These are phyloP conservation scores for Plasmodiophora brassicae DNA, from an alignment of 208 protist species.

Conservation along the genomic window DNA sequence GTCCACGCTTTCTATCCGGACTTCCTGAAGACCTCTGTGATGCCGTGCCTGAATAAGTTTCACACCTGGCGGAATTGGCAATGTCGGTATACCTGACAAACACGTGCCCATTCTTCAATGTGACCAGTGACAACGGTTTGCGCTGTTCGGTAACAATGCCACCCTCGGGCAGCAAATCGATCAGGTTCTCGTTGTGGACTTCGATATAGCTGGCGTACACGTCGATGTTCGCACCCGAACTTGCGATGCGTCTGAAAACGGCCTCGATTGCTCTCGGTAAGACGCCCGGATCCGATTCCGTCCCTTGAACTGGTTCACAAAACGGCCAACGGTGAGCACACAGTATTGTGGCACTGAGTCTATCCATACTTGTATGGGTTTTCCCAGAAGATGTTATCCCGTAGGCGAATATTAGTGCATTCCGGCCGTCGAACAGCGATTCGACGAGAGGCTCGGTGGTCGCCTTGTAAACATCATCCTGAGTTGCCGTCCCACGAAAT, in stretches of 20 bases:
- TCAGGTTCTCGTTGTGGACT: neutral
- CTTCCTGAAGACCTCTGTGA: neutral
- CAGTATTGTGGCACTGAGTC: no score
- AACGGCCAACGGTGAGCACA: neutral
- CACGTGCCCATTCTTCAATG: neutral
- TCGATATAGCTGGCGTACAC: constrained; percentile 18
- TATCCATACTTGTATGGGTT: neutral
- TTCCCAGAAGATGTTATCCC: constrained; percentile 14
- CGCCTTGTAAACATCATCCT: neutral
- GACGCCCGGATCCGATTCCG: neutral
- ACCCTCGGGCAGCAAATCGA: constrained; percentile 11
- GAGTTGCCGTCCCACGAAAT: neutral
- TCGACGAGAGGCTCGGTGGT: neutral
- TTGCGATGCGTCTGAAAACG: neutral
- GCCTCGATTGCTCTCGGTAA: neutral
- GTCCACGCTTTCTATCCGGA: neutral
- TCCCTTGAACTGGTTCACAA: neutral
- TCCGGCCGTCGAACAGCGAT: neutral
- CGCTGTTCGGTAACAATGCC: no score
- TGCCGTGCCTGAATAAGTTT: no score
- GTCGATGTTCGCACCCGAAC: neutral
- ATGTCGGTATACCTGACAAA: neutral
- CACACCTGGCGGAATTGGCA: neutral
- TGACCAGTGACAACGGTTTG: neutral
- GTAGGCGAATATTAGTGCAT: neutral